Base-by-base conservation (phyloP, 2,329 filamentous ascomycete species). In the Cercospora sesami region DNA sequence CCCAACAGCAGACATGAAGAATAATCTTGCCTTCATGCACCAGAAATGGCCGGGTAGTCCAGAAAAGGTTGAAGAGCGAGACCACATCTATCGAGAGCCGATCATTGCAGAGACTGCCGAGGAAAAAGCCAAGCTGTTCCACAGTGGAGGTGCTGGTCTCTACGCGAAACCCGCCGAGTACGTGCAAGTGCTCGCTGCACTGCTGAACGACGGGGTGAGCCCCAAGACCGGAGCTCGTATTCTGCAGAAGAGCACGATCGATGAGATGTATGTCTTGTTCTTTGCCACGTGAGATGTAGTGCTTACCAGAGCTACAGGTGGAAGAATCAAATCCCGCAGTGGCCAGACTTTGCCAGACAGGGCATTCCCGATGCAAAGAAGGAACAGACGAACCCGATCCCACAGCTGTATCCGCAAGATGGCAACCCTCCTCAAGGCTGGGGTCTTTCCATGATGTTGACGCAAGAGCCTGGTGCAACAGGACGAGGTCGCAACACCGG, bases 141-240 rank as follows among this genome's bases (percentile, higher is more conserved):
- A 90, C 74, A 85, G 83, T 53, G 89, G 86, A 5, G 89, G 89
- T 4, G 88, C 83, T 3, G 89, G 89, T 2, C 80, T 86, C 59
- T 91, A 86, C 73, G 85, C 86, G 2, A 80, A 79, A 68, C 87
- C 88, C 0, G 81, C 82, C 8, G 88, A 91, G 57, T 91, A 89
- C 72, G 81, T 82, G 65, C 83, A 87, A 86, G 83, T 91, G 23
- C 82, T 92, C 3, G 83, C 87, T 0, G 82, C 84, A 0, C 79
- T 92, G 1, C 79, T 91, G 28, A 92, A 92, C 74, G 80, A 89
- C 68, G 90, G 90, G 57, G 85, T 80, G 0, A 87, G 84, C 36
- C 86, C 89, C 0, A 81, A 73, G 0, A 91, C 87, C 0, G 84
- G 85, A 1, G 75, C 77, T 0, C 80, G 81, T 62, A 83, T 92